Conservation (phyloP, 257 asterid genomes). For the Nicotiana obtusifolia region DNA sequence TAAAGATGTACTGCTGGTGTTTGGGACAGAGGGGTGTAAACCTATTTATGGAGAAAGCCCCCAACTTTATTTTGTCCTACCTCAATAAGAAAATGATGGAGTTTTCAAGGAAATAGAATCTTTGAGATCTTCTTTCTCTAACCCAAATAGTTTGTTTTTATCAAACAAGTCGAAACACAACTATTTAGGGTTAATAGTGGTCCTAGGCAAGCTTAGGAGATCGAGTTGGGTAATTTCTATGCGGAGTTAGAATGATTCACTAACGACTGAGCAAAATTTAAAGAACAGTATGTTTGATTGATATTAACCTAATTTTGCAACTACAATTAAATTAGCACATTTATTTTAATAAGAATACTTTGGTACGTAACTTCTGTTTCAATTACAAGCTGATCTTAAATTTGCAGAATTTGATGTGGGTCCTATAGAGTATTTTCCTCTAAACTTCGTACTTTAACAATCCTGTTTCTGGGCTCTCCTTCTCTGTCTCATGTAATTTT, state of each 20-base stretch:
- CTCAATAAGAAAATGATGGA: neutral
- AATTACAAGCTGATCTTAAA: too few species aligned
- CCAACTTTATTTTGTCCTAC: neutral
- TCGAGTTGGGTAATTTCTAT: neutral
- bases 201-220: too few species aligned
- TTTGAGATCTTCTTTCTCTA: neutral
- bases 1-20: neutral
- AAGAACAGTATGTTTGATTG: neutral
- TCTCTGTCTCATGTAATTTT: neutral
- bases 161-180: neutral
- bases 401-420: neutral
- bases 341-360: neutral
- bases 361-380: neutral
- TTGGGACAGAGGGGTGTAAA: slow-evolving; percentile 4
- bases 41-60: slow-evolving; percentile 38
- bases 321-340: neutral
- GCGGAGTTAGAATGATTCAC: neutral
- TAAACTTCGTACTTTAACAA: neutral
- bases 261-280: neutral
- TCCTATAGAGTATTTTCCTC: neutral
- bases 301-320: neutral
- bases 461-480: neutral
- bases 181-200: neutral
- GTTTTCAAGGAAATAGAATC: neutral
- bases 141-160: neutral